phyloP scores from a whole-genome alignment of 108 stramenopile genomes.

The Nitzschia sp. region DNA sequence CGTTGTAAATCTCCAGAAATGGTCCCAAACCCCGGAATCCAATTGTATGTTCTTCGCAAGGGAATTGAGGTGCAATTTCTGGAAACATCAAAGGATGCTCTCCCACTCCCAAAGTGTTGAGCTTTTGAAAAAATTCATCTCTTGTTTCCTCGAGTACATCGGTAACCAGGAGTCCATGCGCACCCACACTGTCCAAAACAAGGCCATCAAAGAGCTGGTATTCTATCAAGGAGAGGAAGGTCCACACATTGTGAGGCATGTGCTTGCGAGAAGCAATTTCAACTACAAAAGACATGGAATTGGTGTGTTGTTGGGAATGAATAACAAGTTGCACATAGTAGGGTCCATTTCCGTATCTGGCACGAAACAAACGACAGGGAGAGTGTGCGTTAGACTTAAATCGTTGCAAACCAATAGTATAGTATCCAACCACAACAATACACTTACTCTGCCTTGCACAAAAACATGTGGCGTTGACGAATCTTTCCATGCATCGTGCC shows the following conservation, averaged over 20 bases:
- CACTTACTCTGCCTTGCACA: slow-evolving; percentile 18
- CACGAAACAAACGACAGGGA: neutral
- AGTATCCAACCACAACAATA: neutral
- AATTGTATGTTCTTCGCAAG: slow-evolving; percentile 5
- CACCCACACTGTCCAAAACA: neutral
- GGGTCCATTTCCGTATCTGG: slow-evolving; percentile 13
- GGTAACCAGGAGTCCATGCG: neutral
- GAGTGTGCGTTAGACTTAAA: neutral
- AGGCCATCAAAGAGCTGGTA: slow-evolving; percentile 24
- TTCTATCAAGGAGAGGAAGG: slow-evolving; percentile 19
- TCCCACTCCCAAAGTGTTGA: slow-evolving; percentile 1
- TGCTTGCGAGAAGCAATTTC: slow-evolving; percentile 20
- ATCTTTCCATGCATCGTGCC: neutral
- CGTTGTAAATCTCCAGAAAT: slow-evolving; percentile 1
- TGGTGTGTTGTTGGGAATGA: neutral
- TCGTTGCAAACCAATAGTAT: neutral
- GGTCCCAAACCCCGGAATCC: slow-evolving; percentile 15
- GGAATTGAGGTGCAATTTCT: slow-evolving; percentile 8
- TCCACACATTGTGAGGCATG: slow-evolving; percentile 26
- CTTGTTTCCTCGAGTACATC: neutral
- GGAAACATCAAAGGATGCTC: slow-evolving; percentile 8
- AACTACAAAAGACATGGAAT: slow-evolving; percentile 8
- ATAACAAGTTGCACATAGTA: slow-evolving; percentile 6
- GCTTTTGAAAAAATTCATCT: neutral
- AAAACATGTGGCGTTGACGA: slow-evolving; percentile 7